Evolutionary conservation across 306 rosid species (phyloP), one percentile per base, ranked within the genome.

Genomic region (Betula pendula): DNA sequence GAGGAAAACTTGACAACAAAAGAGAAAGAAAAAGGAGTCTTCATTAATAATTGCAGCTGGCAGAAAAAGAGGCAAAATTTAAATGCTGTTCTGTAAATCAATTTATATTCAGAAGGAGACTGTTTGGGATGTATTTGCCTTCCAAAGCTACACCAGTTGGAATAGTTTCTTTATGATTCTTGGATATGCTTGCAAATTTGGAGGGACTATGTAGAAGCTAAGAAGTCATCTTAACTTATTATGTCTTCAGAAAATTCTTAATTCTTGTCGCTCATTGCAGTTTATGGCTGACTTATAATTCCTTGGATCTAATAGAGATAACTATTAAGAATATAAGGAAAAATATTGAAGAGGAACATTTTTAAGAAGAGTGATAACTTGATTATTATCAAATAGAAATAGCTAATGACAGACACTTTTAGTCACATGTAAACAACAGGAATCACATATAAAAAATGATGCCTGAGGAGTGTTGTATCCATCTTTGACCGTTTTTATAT

Each of bases 141-240:
- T 62, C 22, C 43, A 33, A 62, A 62, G 43, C 44, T 62, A 7
- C 13, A 17, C 42, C 9, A 22, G 15, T 62, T 7, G 24, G 68
- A 29, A 31, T 62, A 62, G 70, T 33, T 65, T 65, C 27, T 38
- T 65, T 16, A 19, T 65, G 70, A 38, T 4, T 38, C 70, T 65
- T 22, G 16, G 47, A 8, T 65, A 38, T 35, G 70, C 70, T 65
- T 65, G 70, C 70, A 35, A 56, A 7, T 65, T 35, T 19, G 70
- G 48, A 35, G 70, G 70, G 47, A 14, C 7, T 19, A 35, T 8
- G 15, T 38, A 45, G 25, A 35, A 20, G 47, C n/a, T 29, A 60
- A 16, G 68, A 29, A 60, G 17, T 65, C 38, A 33, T 17, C 25
- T 25, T 63, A 35, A 3, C 45, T 33, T 35, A 19, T 3, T 8